Conservation (phyloP, 2,329 filamentous ascomycete genomes). For the Rhinocladiella mackenziei region DNA sequence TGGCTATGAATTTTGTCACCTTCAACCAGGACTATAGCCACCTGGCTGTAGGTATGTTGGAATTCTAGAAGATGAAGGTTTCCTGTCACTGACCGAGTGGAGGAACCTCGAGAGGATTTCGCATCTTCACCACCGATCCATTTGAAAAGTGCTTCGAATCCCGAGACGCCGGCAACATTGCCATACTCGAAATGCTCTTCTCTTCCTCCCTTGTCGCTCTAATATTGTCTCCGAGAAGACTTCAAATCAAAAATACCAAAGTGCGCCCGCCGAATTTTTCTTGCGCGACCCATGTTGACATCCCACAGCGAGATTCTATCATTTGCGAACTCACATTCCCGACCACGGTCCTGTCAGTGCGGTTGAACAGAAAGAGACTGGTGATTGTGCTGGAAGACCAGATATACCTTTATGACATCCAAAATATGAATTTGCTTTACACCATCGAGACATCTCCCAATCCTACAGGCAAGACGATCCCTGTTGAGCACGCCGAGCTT, state of each 20-base stretch:
- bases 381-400: slow-evolving; percentile 92
- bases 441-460: slow-evolving; percentile 94
- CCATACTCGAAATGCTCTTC: slow-evolving; percentile 97
- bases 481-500: neutral
- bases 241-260: slow-evolving; percentile 98
- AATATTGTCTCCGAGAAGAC: slow-evolving; percentile 81
- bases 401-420: slow-evolving; percentile 97
- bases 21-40: slow-evolving; percentile 99
- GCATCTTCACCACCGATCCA: slow-evolving; percentile 93
- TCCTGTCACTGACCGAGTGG: slow-evolving; percentile 24
- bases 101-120: slow-evolving; percentile 92
- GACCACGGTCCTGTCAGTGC: slow-evolving; percentile 89
- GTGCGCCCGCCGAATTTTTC: slow-evolving; percentile 44
- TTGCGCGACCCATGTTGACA: slow-evolving; percentile 18
- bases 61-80: slow-evolving; percentile 3
- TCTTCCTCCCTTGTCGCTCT: slow-evolving; percentile 94
- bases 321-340: slow-evolving; percentile 99
- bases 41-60: slow-evolving; percentile 76
- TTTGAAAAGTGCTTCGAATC: slow-evolving; percentile 94
- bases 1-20: slow-evolving; percentile 94
- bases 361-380: slow-evolving; percentile 87
- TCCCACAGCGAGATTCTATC: slow-evolving; percentile 65
- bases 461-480: slow-evolving; percentile 56
- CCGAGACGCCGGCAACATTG: slow-evolving; percentile 81
- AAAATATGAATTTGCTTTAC: slow-evolving; percentile 92